Evolutionary conservation across 345 rosid species (phyloP).

Genomic region (Diplotaxis tenuifolia): DNA sequence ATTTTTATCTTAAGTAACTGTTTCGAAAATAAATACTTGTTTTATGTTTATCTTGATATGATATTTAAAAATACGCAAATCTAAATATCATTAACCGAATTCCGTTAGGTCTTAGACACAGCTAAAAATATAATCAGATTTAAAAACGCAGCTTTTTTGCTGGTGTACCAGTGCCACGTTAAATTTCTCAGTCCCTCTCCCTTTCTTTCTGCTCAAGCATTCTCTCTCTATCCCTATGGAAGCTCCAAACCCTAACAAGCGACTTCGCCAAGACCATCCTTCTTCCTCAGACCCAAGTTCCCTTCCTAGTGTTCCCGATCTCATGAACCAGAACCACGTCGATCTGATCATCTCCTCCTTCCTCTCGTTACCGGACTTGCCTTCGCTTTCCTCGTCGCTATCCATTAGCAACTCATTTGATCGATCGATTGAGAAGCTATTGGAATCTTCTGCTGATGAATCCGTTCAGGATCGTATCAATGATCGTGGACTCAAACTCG

Average conservation of each 20-base stretch:
- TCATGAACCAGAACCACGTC: not conserved
- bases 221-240: not conserved
- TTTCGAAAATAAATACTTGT: too few relatives aligned
- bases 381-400: slow-evolving; percentile 13
- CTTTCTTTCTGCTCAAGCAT: too few relatives aligned
- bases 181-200: too few relatives aligned
- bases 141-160: too few relatives aligned
- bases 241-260: not conserved
- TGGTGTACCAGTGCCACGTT: too few relatives aligned
- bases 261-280: not conserved
- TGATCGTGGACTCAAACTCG: not conserved
- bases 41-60: too few relatives aligned
- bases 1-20: too few relatives aligned
- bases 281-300: not conserved
- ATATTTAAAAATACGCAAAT: too few relatives aligned
- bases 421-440: slow-evolving; percentile 22
- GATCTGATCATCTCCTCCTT: slow-evolving; percentile 1
- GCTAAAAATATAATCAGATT: too few relatives aligned
- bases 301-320: not conserved
- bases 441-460: not conserved
- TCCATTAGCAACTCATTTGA: not conserved
- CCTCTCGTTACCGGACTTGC: slow-evolving; percentile 3
- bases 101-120: too few relatives aligned
- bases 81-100: too few relatives aligned
- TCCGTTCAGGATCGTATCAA: not conserved